Base-by-base conservation (phyloP, 257 asterid genomes). In the Solanum medicagineum region DNA sequence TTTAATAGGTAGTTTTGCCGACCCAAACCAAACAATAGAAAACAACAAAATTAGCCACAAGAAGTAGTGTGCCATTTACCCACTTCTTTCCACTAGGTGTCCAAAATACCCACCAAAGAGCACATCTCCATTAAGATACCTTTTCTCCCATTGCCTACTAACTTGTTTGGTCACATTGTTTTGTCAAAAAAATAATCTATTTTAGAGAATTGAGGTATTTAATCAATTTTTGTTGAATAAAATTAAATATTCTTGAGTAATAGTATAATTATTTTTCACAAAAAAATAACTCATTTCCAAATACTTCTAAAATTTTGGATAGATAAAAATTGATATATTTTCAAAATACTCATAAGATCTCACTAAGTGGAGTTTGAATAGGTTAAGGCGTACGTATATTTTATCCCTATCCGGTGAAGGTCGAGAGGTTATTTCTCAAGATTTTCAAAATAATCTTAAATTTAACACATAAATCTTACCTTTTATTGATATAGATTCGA, bases 101-200 rank as follows among this genome's bases (percentile, higher is more conserved):
- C 87, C 88, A 86, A 83, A 86, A 45, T n/a, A 47, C 56, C 80
- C 81, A 56, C 86, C 87, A 66, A n/a, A 73, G 60, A 56, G 82
- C 87, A 88, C 75, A 54, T 53, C 86, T 81, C 86, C 77, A 80
- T 81, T 79, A 22, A 51, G 89, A 88, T 88, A 10, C 86, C 32
- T 42, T 68, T 51, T 51, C 13, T 3, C 36, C 26, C 87, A 29
- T 62, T 55, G 20, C 79, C 26, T 13, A 13, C 51, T 11, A 22
- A 20, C 66, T 59, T 59, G 14, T 59, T 59, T 59, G 66, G 29
- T 63, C 71, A 63, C 71, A 63, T 13, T 59, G 24, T 51, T 4
- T 51, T 51, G 55, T 51, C 4, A 51, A 51, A 49, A 49, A 11
- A 49, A 49, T 49, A 49, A 10, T 49, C 11, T 49, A 36, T 36